Base-by-base conservation (phyloP, 495 filamentous ascomycete genomes). In the Hypoxylon perforatum region DNA sequence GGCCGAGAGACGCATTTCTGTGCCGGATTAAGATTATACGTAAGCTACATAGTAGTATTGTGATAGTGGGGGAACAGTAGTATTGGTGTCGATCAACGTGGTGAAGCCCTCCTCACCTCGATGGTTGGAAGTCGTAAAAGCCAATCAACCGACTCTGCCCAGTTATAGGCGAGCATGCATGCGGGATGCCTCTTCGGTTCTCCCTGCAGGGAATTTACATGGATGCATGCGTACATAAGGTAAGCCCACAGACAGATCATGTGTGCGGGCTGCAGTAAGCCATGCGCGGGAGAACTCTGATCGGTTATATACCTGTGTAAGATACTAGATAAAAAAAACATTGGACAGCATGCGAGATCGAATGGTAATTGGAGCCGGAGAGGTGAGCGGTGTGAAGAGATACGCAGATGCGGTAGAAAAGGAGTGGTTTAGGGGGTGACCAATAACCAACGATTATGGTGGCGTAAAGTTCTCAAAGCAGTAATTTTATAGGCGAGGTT, bases 401-500 rank as follows among this genome's bases (percentile, higher is more conserved):
- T 33, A 46, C 10, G 33, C 15, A 42, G 25, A 39, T 22, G 46
- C n/a, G 7, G 14, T 54, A 41, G 15, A 23, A 4, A 42, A 21
- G 51, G 58, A 33, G 39, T 22, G 39, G 64, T 39, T 22, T 30
- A n/a, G 18, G 9, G 54, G 52, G 18, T 51, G 50, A 56, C 66
- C 66, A 69, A 69, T 69, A 51, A 56, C 21, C 44, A 25, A 22
- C 45, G 30, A 38, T 47, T 56, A 38, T 63, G 6, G 23, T 57
- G 50, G 61, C 55, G 41, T 56, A 63, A 21, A 55, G 35, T 60
- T 50, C 66, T 62, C 10, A 55, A 69, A 56, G 56, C 44, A 51
- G 66, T 42, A 69, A 64, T 63, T 61, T 46, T 23, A 28, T 63
- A 63, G 47, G 65, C 59, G 58, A 63, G 54, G 47, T 53, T 57